These are phyloP conservation scores for Nitzschia inconspicua DNA, from an alignment of 108 stramenopile genomes.

Conservation along the genomic window DNA sequence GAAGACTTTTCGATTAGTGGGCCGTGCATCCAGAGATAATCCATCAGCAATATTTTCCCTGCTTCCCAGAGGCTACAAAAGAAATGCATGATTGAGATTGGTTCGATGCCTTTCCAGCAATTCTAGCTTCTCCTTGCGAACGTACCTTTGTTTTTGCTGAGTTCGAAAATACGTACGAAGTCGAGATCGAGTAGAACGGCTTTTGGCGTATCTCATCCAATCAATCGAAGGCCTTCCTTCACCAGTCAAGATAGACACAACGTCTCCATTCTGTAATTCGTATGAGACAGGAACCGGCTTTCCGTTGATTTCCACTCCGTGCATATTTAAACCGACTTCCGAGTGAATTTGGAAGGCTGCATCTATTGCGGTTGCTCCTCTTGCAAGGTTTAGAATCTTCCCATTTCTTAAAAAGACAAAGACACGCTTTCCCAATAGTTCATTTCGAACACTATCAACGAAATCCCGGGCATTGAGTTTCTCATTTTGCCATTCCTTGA, in stretches of 20 bases:
- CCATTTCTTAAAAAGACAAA: constrained; percentile 90
- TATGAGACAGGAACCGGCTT: constrained; percentile 77
- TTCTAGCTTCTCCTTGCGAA: no score
- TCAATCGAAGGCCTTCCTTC: constrained; percentile 69
- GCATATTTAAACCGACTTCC: constrained; percentile 87
- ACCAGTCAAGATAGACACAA: constrained; percentile 83
- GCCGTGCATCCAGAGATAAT: constrained; percentile 70
- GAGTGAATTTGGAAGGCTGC: constrained; percentile 91
- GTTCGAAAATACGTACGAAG: constrained; percentile 78
- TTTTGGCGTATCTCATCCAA: constrained; percentile 86
- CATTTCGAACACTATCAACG: constrained; percentile 81
- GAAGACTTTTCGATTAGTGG: constrained; percentile 55
- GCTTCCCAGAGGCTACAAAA: constrained; percentile 57
- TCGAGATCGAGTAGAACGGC: constrained; percentile 80
- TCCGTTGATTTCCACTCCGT: constrained; percentile 86
- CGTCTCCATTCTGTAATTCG: constrained; percentile 87
- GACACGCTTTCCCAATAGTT: constrained; percentile 87
- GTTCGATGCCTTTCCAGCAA: no score
- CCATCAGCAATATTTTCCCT: constrained; percentile 69
- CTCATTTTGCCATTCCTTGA: constrained; percentile 91
- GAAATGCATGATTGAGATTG: no score
- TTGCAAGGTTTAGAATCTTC: constrained; percentile 86
- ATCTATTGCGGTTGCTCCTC: constrained; percentile 88
- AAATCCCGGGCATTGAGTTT: constrained; percentile 74
- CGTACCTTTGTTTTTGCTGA: constrained; percentile 61